Conservation (phyloP, 106 monocot genomes). For the Dendrobium chrysotoxum region DNA sequence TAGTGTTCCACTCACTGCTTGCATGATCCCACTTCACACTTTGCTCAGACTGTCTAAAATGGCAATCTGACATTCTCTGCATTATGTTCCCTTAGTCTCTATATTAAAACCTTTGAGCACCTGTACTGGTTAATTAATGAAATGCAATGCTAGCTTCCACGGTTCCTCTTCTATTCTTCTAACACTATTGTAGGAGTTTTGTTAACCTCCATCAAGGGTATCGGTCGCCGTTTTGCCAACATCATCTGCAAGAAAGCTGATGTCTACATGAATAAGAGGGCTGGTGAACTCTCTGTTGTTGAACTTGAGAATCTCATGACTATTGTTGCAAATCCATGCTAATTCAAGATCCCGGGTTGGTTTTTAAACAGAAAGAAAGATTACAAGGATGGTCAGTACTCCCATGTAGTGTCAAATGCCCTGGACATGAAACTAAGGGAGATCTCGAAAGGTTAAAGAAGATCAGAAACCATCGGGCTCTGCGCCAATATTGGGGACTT, state of each 20-base stretch:
- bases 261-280: slow-evolving; percentile 91
- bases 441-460: slow-evolving; percentile 54
- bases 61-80: no score
- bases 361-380: slow-evolving; percentile 70
- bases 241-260: slow-evolving; percentile 96
- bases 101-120: no score
- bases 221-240: slow-evolving; percentile 85
- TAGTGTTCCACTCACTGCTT: no score
- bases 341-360: slow-evolving; percentile 73
- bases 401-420: slow-evolving; percentile 58
- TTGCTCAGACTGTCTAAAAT: no score
- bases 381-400: slow-evolving; percentile 65
- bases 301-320: slow-evolving; percentile 65
- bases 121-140: no score
- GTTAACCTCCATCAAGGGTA: slow-evolving; percentile 96
- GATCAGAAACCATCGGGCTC: no score
- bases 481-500: no score
- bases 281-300: slow-evolving; percentile 18
- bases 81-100: no score
- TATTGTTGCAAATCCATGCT: slow-evolving; percentile 51
- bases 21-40: no score
- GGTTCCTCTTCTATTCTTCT: no score
- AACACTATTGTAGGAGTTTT: no score
- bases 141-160: no score
- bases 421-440: slow-evolving; percentile 67